Base-by-base conservation (phyloP, 108 stramenopile genomes). In the Stephanodiscus triporus region DNA sequence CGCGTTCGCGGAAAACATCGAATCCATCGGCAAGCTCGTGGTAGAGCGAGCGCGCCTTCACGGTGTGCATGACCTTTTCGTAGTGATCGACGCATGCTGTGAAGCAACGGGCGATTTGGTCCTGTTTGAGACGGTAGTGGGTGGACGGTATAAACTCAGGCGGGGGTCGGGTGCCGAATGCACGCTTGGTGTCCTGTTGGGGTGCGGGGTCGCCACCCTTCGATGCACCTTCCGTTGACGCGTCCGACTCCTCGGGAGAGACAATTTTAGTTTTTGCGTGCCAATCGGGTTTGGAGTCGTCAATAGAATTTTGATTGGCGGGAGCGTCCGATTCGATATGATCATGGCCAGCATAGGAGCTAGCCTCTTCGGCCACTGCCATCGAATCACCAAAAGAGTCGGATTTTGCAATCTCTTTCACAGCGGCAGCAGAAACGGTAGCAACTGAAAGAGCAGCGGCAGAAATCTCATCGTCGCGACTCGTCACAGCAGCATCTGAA, bases 1-100 rank as follows among this genome's bases (percentile, higher is more conserved):
- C 95, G 40, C 95, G 80, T 69, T 95, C 95, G n/a, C 95, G 76
- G 23, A 93, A 72, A 3, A 95, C 87, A 68, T 95, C 95, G 70
- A 95, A 95, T 20, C 95, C 95, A 81, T 90, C 92, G 11, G 86
- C 72, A 14, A 95, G 86, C 62, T 95, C 95, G 64, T 84, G 78
- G 48, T 78, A 59, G 43, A 95, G 82, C 22, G 83, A 86, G 38
- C 88, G 81, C 1, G 86, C 84, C 75, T 88, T 89, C 37, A 95
- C 95, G 1, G 95, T 95, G 56, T 80, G 63, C 89, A 95, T 91
- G 9, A 95, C 91, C 30, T 74, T 83, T 36, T 95, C 91, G 77
- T 86, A 95, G 82, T 93, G 92, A 16, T 90, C 90, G 64, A 86
- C 84, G 34, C 85, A 83, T 48, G 92, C 91, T 55, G 76, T 73